A percentile compares a stretch with the other conserved stretches of the same genome.
phyloP scores from a whole-genome alignment of 148 eudicot species.

The Rhododendron ovatum region DNA sequence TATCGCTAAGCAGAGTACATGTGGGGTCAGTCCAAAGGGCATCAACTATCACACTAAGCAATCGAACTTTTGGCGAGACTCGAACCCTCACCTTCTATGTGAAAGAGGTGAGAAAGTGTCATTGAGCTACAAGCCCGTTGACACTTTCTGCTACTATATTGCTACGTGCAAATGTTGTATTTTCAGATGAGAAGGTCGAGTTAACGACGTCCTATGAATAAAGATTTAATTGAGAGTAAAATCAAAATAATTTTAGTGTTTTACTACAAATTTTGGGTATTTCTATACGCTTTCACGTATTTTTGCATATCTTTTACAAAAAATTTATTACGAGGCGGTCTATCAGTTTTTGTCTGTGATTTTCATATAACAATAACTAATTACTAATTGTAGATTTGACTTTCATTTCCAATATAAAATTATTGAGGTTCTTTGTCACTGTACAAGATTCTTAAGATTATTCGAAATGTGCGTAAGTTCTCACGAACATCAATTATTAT shows the following conservation, averaged over 20 bases:
- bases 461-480: neutral
- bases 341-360: neutral
- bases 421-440: neutral
- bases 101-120: too few relatives aligned
- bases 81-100: too few relatives aligned
- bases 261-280: neutral
- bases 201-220: neutral
- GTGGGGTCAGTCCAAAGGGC: too few relatives aligned
- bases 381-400: neutral
- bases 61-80: too few relatives aligned
- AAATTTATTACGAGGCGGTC: neutral
- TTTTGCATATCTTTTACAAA: neutral
- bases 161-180: neutral
- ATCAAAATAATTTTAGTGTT: neutral
- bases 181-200: neutral
- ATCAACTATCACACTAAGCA: too few relatives aligned
- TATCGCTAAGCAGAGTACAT: too few relatives aligned
- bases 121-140: too few relatives aligned
- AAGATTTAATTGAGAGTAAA: neutral
- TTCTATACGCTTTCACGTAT: neutral
- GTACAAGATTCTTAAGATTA: neutral
- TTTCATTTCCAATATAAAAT: neutral
- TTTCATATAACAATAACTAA: neutral
- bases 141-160: neutral
- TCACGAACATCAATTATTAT: neutral